Conservation (phyloP, 768 basidiomycete genomes). For the Guyanaporus albipodus region DNA sequence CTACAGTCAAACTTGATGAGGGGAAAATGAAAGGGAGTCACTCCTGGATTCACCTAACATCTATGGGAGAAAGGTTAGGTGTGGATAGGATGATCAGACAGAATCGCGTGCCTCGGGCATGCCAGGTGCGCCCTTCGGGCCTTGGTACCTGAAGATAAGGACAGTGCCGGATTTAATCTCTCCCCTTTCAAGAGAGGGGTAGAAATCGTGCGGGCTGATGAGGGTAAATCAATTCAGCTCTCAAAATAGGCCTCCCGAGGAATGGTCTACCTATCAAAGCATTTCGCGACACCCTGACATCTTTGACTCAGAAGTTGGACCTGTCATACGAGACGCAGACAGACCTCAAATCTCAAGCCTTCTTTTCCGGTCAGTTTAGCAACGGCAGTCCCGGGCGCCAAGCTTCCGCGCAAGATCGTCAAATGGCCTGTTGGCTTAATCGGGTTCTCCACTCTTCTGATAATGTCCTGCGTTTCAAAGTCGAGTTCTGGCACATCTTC, state of each 20-base stretch:
- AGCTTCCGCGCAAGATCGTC: slow-evolving; percentile 82
- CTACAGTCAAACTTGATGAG: slow-evolving; percentile 27
- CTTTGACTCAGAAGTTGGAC: not conserved
- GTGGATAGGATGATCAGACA: not conserved
- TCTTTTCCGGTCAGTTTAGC: slow-evolving; percentile 95
- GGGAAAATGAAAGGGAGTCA: not conserved
- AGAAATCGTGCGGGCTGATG: slow-evolving; percentile 62
- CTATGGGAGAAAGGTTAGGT: slow-evolving; percentile 21
- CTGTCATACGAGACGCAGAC: slow-evolving; percentile 7
- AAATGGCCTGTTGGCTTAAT: slow-evolving; percentile 87
- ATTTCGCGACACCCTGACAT: slow-evolving; percentile 64
- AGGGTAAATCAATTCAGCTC: slow-evolving; percentile 7
- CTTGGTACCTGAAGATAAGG: slow-evolving; percentile 83
- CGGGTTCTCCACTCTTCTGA: slow-evolving; percentile 67
- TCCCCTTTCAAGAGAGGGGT: slow-evolving; percentile 66
- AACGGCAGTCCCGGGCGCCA: slow-evolving; percentile 83
- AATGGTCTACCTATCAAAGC: slow-evolving; percentile 60
- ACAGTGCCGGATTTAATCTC: slow-evolving; percentile 74
- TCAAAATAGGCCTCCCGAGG: too few species aligned
- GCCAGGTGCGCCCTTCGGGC: slow-evolving; percentile 87
- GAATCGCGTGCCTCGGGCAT: slow-evolving; percentile 67
- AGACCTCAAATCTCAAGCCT: slow-evolving; percentile 75
- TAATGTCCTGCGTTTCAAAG: slow-evolving; percentile 73
- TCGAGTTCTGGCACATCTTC: slow-evolving; percentile 69
- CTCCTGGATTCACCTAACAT: slow-evolving; percentile 39